phyloP scores from a whole-genome alignment of 1,284 basidiomycete species.

The Psilocybe mexicana region DNA sequence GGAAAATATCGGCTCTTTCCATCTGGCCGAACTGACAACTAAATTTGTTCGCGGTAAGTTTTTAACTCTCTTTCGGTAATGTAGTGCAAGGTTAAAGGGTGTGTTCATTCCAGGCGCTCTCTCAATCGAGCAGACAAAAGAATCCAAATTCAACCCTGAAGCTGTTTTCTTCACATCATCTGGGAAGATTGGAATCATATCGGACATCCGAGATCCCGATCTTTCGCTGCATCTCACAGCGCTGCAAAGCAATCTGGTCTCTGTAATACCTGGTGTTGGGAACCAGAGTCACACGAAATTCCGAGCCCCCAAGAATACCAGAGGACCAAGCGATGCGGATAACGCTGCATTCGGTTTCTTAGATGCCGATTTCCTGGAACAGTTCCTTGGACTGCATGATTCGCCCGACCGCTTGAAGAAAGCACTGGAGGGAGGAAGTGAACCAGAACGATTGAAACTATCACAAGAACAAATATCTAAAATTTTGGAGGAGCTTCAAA shows the following conservation, averaged over 20 bases:
- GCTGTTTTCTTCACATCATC: constrained; percentile 80
- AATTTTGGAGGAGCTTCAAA: constrained; percentile 60
- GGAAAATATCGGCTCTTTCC: constrained; percentile 64
- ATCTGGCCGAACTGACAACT: constrained; percentile 71
- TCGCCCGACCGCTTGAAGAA: constrained; percentile 36
- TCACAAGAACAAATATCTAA: constrained; percentile 46
- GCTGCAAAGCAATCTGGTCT: constrained; percentile 78
- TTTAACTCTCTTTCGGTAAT: too few species aligned
- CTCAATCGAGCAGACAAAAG: constrained; percentile 33
- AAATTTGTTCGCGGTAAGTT: constrained; percentile 64
- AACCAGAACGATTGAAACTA: constrained; percentile 53
- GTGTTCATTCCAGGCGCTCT: constrained; percentile 33
- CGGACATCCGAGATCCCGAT: constrained; percentile 57
- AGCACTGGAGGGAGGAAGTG: constrained; percentile 54
- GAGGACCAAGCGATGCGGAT: constrained; percentile 59
- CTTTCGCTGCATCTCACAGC: constrained; percentile 68
- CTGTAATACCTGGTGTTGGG: constrained; percentile 55
- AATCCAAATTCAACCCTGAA: constrained; percentile 49
- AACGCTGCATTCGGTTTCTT: constrained; percentile 72
- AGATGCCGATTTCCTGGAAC: constrained; percentile 87
- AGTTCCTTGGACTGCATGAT: constrained; percentile 50
- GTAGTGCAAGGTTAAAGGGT: too few species aligned
- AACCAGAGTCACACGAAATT: constrained; percentile 71
- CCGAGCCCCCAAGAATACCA: constrained; percentile 60
- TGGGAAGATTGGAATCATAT: constrained; percentile 80